A percentile compares a stretch with the other conserved stretches of the same genome.
Conservation (phyloP, 2,329 filamentous ascomycete species). For the Penicillium nordicum region DNA sequence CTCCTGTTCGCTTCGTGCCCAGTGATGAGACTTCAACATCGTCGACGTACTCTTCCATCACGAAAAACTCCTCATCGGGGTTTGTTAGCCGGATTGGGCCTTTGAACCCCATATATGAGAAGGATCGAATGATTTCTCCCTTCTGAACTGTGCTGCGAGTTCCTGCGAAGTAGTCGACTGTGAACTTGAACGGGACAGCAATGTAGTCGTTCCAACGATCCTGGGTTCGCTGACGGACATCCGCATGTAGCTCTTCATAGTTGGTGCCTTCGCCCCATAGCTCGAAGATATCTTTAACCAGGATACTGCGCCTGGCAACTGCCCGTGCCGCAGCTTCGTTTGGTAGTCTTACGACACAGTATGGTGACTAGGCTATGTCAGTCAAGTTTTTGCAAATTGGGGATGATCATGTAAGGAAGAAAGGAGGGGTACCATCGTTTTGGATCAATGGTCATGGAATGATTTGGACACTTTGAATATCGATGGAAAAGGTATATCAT, state of each 20-base stretch:
- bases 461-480: neutral
- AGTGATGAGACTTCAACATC: slow-evolving; percentile 33
- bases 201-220: slow-evolving; percentile 66
- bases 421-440: neutral
- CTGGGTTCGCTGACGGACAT: slow-evolving; percentile 57
- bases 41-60: slow-evolving; percentile 77
- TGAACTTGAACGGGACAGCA: slow-evolving; percentile 72
- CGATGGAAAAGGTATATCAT: slow-evolving; percentile 38
- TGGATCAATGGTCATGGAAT: neutral
- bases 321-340: slow-evolving; percentile 61
- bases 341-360: slow-evolving; percentile 70
- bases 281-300: slow-evolving; percentile 80
- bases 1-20: slow-evolving; percentile 41
- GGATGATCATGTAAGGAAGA: slow-evolving; percentile 3
- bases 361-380: slow-evolving; percentile 65
- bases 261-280: slow-evolving; percentile 74
- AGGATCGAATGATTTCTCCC: slow-evolving; percentile 74
- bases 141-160: slow-evolving; percentile 63
- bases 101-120: slow-evolving; percentile 71
- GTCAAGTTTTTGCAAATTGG: slow-evolving; percentile 15
- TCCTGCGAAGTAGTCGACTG: slow-evolving; percentile 76
- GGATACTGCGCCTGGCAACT: slow-evolving; percentile 72
- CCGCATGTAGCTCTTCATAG: slow-evolving; percentile 65
- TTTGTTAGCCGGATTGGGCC: slow-evolving; percentile 74
- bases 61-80: slow-evolving; percentile 69